A percentile compares a stretch with the other conserved stretches of the same genome.
phyloP scores from a whole-genome alignment of 2,329 filamentous ascomycete species.

The Penicillium sp. region DNA sequence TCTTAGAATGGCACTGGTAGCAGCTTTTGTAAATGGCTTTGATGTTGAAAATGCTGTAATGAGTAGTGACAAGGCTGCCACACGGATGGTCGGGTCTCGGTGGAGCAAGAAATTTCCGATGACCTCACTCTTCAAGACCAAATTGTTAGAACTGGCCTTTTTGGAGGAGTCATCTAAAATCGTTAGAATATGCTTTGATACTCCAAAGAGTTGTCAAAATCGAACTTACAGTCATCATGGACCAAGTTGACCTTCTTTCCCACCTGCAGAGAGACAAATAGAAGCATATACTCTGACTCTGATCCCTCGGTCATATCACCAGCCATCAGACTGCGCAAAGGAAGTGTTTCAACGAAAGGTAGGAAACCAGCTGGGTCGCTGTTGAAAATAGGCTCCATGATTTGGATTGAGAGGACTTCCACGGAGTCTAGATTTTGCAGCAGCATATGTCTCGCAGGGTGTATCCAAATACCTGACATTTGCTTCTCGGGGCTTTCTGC shows the following conservation, averaged over 20 bases:
- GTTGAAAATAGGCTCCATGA: constrained; percentile 39
- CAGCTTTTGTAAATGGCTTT: constrained; percentile 65
- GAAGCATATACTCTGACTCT: constrained; percentile 59
- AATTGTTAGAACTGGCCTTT: constrained; percentile 4
- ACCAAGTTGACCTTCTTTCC: constrained; percentile 71
- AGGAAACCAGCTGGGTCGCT: constrained; percentile 35
- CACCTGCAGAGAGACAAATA: constrained; percentile 67
- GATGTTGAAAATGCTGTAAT: constrained; percentile 74
- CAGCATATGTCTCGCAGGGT: constrained; percentile 37
- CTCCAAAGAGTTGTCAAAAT: constrained; percentile 12
- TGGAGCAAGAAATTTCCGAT: constrained; percentile 42
- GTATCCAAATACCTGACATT: constrained; percentile 36
- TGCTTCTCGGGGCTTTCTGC: constrained; percentile 6
- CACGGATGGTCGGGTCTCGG: constrained; percentile 65
- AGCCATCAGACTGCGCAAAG: constrained; percentile 50
- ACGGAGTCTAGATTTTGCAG: constrained; percentile 37
- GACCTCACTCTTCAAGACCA: constrained; percentile 37
- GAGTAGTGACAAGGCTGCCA: constrained; percentile 79
- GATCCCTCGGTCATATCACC: constrained; percentile 49
- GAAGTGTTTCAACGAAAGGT: constrained; percentile 60
- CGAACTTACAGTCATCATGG: constrained; percentile 61
- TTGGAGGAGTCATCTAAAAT: constrained; percentile 31
- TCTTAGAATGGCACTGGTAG: constrained; percentile 63
- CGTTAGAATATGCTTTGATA: constrained; percentile 8
- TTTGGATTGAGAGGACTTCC: constrained; percentile 37